Base-by-base conservation (phyloP, 1,284 basidiomycete genomes). In the Puccinia triticina region DNA sequence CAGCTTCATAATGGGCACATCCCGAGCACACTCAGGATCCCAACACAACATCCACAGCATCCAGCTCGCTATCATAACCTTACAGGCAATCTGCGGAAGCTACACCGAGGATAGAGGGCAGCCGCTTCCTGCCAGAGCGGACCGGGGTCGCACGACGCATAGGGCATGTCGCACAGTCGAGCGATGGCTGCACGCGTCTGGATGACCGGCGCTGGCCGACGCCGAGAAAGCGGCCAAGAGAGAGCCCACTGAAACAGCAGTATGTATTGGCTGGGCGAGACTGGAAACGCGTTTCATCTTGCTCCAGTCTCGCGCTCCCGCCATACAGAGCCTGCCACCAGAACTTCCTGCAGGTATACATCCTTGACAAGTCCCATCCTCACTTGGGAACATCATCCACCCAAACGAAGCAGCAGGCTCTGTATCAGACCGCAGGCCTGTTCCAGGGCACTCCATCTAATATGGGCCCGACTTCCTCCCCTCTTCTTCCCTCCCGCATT, bases 251-350 rank as follows among this genome's bases (percentile, higher is more conserved):
- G n/a, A n/a, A n/a, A n/a, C n/a, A n/a, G n/a, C n/a, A n/a, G n/a
- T n/a, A n/a, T n/a, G n/a, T n/a, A n/a, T n/a, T n/a, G n/a, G n/a
- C n/a, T n/a, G n/a, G n/a, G n/a, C n/a, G n/a, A n/a, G 23, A 48
- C 66, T 69, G 66, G 66, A 69, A 16, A 69, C 66, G 43, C 43
- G 66, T 69, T 69, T 69, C 66, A 69, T n/a, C 66, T 26, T 66
- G 11, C 5, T 69, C 40, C 43, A 48, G 23, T 14, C 66, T 69
- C 66, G 66, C 40, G 64, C 64, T 18, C 1, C 16, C 37, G 18
- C 32, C 29, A 67, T 69, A 46, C 40, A 69, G 43, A 46, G 40
- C 7, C 8, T 46, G 7, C 2, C 16, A 69, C 40, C 26, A 1
- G 55, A 57, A 57, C 4, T 57, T n/a, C 26, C 21, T 57, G 43